Conservation (phyloP, 352 stramenopile species). For the Achlya hypogyna region DNA sequence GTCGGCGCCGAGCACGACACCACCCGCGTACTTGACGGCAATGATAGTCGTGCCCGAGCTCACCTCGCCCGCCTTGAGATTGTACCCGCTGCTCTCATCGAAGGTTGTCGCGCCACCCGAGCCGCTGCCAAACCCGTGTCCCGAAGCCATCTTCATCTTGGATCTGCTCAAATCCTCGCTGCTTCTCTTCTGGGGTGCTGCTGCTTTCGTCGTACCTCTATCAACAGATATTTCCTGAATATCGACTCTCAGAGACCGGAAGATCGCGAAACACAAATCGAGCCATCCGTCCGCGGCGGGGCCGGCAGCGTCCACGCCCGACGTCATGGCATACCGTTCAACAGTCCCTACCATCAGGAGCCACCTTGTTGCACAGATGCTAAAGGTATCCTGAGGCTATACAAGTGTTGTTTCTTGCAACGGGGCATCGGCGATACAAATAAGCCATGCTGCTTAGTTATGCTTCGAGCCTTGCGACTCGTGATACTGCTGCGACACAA, state of each 20-base stretch:
- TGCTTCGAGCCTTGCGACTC: slow-evolving; percentile 1
- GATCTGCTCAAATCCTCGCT: background rate
- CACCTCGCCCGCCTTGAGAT: slow-evolving; percentile 86
- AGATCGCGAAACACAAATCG: background rate
- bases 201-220: slow-evolving; percentile 1
- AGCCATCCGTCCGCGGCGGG: too few species aligned
- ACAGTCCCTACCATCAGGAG: too few species aligned
- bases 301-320: too few species aligned
- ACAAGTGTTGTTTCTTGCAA: too few species aligned
- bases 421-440: too few species aligned
- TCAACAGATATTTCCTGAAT: background rate
- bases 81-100: slow-evolving; percentile 21
- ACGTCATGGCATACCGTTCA: too few species aligned
- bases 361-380: too few species aligned
- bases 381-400: too few species aligned
- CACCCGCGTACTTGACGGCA: slow-evolving; percentile 92
- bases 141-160: background rate
- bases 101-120: slow-evolving; percentile 1
- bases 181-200: slow-evolving; percentile 4
- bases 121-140: background rate
- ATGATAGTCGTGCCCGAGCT: slow-evolving; percentile 98
- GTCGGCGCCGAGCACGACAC: slow-evolving; percentile 96
- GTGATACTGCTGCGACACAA: slow-evolving; percentile 56
- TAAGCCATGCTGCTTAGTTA: too few species aligned
- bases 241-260: background rate